phyloP scores from a whole-genome alignment of 352 stramenopile species.

The Pythium dissimile region DNA sequence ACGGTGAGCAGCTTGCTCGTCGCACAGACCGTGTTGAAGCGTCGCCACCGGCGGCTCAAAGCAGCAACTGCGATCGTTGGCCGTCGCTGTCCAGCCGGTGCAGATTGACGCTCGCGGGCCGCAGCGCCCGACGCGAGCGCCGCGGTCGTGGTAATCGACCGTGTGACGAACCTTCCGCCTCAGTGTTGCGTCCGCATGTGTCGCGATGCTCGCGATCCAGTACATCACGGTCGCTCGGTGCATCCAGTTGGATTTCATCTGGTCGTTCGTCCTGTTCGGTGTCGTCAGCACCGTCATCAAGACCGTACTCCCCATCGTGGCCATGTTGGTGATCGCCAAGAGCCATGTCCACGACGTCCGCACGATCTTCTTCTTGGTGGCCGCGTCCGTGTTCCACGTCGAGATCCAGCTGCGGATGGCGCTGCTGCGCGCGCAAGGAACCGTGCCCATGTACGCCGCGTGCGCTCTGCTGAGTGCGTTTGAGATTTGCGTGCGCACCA shows the following conservation, averaged over 20 bases:
- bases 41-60: too few species aligned
- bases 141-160: background rate
- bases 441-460: background rate
- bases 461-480: background rate
- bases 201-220: constrained; percentile 1
- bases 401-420: constrained; percentile 16
- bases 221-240: background rate
- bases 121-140: too few species aligned
- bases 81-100: too few species aligned
- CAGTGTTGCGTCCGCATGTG: background rate
- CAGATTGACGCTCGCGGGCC: too few species aligned
- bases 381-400: constrained; percentile 4
- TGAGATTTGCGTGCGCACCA: constrained; percentile 1
- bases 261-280: background rate
- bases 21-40: background rate
- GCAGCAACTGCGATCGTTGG: background rate
- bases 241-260: background rate
- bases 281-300: background rate
- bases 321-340: constrained; percentile 1
- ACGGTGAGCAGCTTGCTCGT: background rate
- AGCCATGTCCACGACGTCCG: background rate
- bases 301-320: background rate
- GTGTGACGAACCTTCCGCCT: background rate
- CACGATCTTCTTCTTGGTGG: constrained; percentile 9
- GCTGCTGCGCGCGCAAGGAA: background rate